phyloP scores from a whole-genome alignment of 2,329 filamentous ascomycete species.

The Fusarium pininemorale region DNA sequence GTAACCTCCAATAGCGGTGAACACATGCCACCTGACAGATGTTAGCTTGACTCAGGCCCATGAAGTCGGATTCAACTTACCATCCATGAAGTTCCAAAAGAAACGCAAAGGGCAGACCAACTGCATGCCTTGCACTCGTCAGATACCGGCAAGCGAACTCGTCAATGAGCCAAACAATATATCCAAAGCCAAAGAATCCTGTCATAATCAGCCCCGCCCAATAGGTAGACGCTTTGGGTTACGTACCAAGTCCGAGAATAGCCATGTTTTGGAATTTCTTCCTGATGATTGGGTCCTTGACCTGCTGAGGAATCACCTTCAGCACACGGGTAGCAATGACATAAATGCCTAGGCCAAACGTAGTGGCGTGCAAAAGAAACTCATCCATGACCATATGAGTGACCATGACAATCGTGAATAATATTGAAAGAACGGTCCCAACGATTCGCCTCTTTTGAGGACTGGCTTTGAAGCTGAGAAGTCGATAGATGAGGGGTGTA shows the following conservation, averaged over 20 bases:
- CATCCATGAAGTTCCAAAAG: slow-evolving; percentile 54
- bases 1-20: slow-evolving; percentile 54
- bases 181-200: slow-evolving; percentile 51
- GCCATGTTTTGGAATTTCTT: slow-evolving; percentile 33
- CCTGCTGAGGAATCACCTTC: slow-evolving; percentile 46
- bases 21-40: slow-evolving; percentile 51
- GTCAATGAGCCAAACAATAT: slow-evolving; percentile 52
- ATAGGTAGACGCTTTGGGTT: accelerated
- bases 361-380: slow-evolving; percentile 51
- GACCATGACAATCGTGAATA: slow-evolving; percentile 50
- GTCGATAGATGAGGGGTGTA: slow-evolving; percentile 52
- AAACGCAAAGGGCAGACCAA: slow-evolving; percentile 51
- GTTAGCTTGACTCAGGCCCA: neutral
- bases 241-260: slow-evolving; percentile 32
- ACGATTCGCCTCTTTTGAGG: slow-evolving; percentile 38
- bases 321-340: slow-evolving; percentile 46
- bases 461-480: slow-evolving; percentile 48
- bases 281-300: slow-evolving; percentile 39
- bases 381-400: slow-evolving; percentile 55
- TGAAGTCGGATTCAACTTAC: slow-evolving; percentile 32
- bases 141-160: slow-evolving; percentile 47
- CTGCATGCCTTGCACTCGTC: slow-evolving; percentile 36
- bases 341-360: slow-evolving; percentile 48
- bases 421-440: slow-evolving; percentile 26
- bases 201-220: neutral